Evolutionary conservation across 495 filamentous ascomycete species (phyloP), one percentile per base, ranked within the genome.

Genomic region (Aspergillus campestris): DNA sequence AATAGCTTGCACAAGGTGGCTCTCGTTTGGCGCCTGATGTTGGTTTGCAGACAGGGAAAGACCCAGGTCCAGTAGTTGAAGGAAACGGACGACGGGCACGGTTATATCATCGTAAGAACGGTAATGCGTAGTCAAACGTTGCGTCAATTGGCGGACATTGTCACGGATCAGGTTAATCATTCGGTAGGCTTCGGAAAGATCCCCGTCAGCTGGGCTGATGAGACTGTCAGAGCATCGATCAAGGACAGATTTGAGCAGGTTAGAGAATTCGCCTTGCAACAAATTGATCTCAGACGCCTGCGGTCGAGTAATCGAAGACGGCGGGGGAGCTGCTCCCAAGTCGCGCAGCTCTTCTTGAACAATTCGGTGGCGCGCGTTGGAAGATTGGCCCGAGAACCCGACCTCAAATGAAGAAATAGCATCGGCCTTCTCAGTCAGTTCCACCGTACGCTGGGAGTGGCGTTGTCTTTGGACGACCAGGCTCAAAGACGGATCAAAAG

Each of bases 41-140:
- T 52, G 43, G 29, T 42, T 56, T 6, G 60, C 71, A 32, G 72
- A 70, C 28, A 95, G 62, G 11, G 75, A 83, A 29, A 94, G 57
- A 9, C 89, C 88, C 45, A 91, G 59, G 49, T 84, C 83, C 8
- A 99, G 70, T 44, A 87, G 83, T 43, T 85, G 79, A 7, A 97
- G 73, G 52, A 96, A 89, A 37, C 83, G 86, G 47, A 90, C 72
- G 34, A 88, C 68, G 3, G 90, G 90, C 38, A 73, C 72, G 0
- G 83, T 84, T 39, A 97, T 72, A 61, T 99, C 92, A 44, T 86
- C 84, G 52, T 95, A 97, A 30, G 77, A 79, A 34, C 78, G 74
- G 58, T 86, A 90, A 14, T 79, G 70, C 2, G 74, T 65, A 2
- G 68, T 73, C 24, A 98, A 70, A 33, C 90, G 76, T 14, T 60